Percentiles rank a stretch among this genome's conserved stretches.
Conservation (phyloP, 805 yeast genomes). For the Ogataea nakhonphanomensis region DNA sequence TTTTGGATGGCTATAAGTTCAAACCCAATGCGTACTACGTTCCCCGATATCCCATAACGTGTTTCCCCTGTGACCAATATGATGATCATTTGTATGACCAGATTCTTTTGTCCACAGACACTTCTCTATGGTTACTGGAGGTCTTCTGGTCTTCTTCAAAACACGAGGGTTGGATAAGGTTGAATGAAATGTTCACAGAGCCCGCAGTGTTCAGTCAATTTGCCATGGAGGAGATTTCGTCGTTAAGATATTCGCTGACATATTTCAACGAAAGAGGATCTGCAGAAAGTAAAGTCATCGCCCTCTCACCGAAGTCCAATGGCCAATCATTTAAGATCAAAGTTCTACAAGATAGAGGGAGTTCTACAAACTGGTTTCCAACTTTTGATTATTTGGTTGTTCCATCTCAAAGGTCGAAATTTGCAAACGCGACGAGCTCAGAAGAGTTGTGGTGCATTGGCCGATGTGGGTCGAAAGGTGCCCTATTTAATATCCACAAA, state of each 20-base stretch:
- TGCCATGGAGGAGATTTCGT: conserved; percentile 21
- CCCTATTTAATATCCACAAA: conserved; percentile 24
- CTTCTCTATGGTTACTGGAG: conserved; percentile 27
- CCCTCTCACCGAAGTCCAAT: conserved; percentile 15
- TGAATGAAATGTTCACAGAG: conserved; percentile 23
- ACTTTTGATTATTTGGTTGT: conserved; percentile 25
- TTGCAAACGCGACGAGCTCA: conserved; percentile 19
- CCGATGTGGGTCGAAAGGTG: conserved; percentile 22
- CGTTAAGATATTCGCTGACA: conserved; percentile 15
- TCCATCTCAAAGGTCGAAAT: conserved; percentile 13
- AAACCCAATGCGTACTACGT: conserved; percentile 24
- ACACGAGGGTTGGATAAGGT: conserved; percentile 15
- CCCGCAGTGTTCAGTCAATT: conserved; percentile 22
- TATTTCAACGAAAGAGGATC: conserved; percentile 27
- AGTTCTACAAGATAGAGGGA: conserved; percentile 19
- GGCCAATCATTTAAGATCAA: conserved; percentile 17
- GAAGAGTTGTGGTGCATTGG: conserved; percentile 33
- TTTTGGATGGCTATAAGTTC: conserved; percentile 1
- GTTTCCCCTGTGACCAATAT: conserved; percentile 18
- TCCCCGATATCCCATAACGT: conserved; percentile 21
- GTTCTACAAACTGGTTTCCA: conserved; percentile 26
- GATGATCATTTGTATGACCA: conserved; percentile 25
- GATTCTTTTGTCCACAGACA: conserved; percentile 24
- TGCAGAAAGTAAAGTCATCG: conserved; percentile 22
- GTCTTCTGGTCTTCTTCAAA: conserved; percentile 19